Base-by-base conservation (phyloP, 1,139 yeast species). In the Taiozyma onychis region DNA sequence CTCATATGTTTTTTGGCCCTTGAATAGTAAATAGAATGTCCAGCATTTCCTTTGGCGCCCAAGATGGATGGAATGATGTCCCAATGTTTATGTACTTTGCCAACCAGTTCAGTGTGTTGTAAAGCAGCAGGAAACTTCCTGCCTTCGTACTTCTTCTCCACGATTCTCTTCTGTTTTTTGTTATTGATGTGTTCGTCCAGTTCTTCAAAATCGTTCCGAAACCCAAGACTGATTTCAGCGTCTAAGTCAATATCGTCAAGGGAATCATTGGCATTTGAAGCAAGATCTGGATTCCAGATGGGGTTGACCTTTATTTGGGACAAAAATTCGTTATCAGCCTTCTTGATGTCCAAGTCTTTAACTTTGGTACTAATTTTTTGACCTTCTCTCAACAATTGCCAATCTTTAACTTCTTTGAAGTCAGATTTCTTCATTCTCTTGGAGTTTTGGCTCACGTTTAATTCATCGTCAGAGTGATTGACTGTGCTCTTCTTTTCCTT, bases 1-100 rank as follows among this genome's bases (percentile, higher is more conserved):
- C 65, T 54, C 22, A 64, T 66, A 45, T 74, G 71, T 10, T 60
- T 54, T 34, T 72, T 69, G 0, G 89, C 89, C 30, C 70, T 53
- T 3, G 66, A 67, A 57, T 80, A 82, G 62, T 74, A 83, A 28
- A 64, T 61, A 0, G 88, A 81, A 13, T 70, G 66, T 3, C 9
- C 35, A 14, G 16, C 18, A 32, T 32, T 32, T 1, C 61, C 57
- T 14, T 67, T 56, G 1, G 81, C 85, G 2, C 67, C 61, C 10
- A 84, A 63, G 11, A 84, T 71, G 27, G 66, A 62, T 1, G 74
- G 73, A 0, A 82, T 66, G 1, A 74, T 50, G 2, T 56, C 52
- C 16, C 74, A 51, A 50, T 73, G 67, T 10, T 63, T 62, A 26
- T 64, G 57, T 1, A 71, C 69, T 46, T 71, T 65, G 0, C 50